Percentiles rank a stretch among this genome's conserved stretches.
phyloP scores from a whole-genome alignment of 768 basidiomycete genomes.

The Psilocybe cubensis region DNA sequence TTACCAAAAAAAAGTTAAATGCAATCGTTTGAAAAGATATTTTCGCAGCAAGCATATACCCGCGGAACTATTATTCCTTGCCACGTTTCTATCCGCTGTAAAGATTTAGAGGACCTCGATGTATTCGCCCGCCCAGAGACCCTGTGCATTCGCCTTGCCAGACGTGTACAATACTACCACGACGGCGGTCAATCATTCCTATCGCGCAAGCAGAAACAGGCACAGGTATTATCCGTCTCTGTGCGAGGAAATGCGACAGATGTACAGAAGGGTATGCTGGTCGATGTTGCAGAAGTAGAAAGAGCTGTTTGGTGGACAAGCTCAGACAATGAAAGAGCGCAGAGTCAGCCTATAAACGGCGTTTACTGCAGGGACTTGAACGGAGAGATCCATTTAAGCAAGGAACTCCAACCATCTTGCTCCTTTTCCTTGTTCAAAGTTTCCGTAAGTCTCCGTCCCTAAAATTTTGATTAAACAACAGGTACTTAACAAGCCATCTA shows the following conservation, averaged over 20 bases:
- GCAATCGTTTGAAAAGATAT: not conserved
- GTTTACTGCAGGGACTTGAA: constrained; percentile 22
- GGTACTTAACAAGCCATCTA: not conserved
- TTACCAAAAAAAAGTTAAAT: not conserved
- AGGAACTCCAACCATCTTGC: constrained; percentile 32
- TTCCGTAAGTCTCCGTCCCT: constrained; percentile 22
- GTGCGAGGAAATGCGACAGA: not conserved
- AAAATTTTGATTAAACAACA: not conserved
- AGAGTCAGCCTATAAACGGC: not conserved
- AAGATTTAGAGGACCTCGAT: constrained; percentile 33
- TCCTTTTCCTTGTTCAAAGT: constrained; percentile 28
- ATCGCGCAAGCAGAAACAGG: not conserved
- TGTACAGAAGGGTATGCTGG: not conserved
- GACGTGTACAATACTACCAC: constrained; percentile 29
- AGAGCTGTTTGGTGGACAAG: constrained; percentile 34
- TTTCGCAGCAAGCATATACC: constrained; percentile 35
- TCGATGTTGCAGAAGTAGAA: constrained; percentile 18
- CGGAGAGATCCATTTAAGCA: constrained; percentile 36
- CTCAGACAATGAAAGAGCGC: not conserved
- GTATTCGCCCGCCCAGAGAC: constrained; percentile 27
- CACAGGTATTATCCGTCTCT: not conserved
- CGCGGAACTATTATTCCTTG: constrained; percentile 44
- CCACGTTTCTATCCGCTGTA: constrained; percentile 31
- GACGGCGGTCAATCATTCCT: constrained; percentile 11
- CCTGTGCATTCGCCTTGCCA: constrained; percentile 29